Evolutionary conservation across 176 grass and related monocot species (phyloP).

Genomic region (Stipa capillata): DNA sequence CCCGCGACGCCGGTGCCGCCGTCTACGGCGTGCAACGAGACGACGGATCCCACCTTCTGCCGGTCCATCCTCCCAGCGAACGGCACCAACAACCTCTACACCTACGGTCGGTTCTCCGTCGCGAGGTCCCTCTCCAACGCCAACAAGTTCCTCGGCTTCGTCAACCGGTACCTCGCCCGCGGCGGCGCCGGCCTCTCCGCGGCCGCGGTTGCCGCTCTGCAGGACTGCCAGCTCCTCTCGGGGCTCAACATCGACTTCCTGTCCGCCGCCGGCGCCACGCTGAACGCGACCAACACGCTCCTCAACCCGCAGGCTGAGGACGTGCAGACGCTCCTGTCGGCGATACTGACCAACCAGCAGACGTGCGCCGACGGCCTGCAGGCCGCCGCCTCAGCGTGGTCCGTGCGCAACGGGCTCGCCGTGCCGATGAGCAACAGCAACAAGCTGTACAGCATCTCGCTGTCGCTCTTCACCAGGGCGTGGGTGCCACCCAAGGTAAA

Average conservation of each 20-base stretch:
- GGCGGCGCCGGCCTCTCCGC: slow-evolving; percentile 26
- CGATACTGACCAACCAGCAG: slow-evolving; percentile 94
- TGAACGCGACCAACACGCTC: slow-evolving; percentile 47
- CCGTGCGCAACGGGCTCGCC: slow-evolving; percentile 61
- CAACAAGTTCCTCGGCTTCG: slow-evolving; percentile 52
- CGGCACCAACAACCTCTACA: slow-evolving; percentile 66
- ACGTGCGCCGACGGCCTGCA: slow-evolving; percentile 86
- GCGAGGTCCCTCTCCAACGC: slow-evolving; percentile 70
- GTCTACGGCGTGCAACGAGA: slow-evolving; percentile 60
- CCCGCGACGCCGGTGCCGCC: slow-evolving; percentile 47
- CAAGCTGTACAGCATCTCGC: slow-evolving; percentile 82
- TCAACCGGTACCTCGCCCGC: slow-evolving; percentile 60
- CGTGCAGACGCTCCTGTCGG: slow-evolving; percentile 76
- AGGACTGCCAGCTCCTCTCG: slow-evolving; percentile 77
- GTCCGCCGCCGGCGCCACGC: slow-evolving; percentile 31
- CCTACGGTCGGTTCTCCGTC: slow-evolving; percentile 79
- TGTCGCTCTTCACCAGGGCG: slow-evolving; percentile 86
- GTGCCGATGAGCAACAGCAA: slow-evolving; percentile 60
- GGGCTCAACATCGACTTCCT: slow-evolving; percentile 83
- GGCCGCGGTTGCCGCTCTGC: slow-evolving; percentile 50
- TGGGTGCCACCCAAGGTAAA: slow-evolving; percentile 51
- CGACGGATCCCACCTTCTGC: slow-evolving; percentile 75
- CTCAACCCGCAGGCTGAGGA: slow-evolving; percentile 73
- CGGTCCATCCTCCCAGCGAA: slow-evolving; percentile 53
- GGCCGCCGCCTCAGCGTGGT: slow-evolving; percentile 66